Evolutionary conservation across 352 stramenopile genomes (phyloP).

Genomic region (Pythium coloratum): DNA sequence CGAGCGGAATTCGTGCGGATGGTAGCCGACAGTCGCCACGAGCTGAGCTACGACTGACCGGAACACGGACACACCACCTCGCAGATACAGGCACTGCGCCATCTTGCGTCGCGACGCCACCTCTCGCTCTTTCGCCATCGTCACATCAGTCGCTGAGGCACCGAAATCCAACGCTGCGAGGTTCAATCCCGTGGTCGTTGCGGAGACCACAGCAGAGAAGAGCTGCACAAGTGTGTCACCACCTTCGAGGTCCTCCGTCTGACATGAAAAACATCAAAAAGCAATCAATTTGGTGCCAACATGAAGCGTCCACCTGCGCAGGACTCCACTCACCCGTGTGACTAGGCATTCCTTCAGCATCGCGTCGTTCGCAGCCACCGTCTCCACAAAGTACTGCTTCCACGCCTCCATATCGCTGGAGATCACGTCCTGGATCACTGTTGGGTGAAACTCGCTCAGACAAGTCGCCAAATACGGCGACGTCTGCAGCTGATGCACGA

Average conservation of each 20-base stretch:
- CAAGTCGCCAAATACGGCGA: conserved; percentile 61
- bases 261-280: not conserved
- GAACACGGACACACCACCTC: conserved; percentile 46
- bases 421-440: conserved; percentile 64
- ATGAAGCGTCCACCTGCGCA: not conserved
- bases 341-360: conserved; percentile 56
- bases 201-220: conserved; percentile 44
- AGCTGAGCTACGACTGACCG: conserved; percentile 42
- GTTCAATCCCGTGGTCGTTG: conserved; percentile 44
- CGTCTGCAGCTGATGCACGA: conserved; percentile 51
- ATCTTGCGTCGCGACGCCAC: conserved; percentile 42
- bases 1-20: conserved; percentile 27
- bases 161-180: conserved; percentile 48
- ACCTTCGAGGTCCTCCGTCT: conserved; percentile 58
- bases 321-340: conserved; percentile 30
- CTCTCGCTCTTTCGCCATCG: conserved; percentile 35
- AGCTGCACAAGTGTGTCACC: conserved; percentile 50
- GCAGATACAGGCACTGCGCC: conserved; percentile 59
- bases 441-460: conserved; percentile 62
- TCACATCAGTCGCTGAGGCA: conserved; percentile 36
- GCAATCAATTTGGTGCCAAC: not conserved
- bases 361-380: conserved; percentile 46
- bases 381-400: conserved; percentile 67
- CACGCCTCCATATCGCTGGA: conserved; percentile 59
- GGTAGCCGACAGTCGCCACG: conserved; percentile 46